Evolutionary conservation across 192 early-diverging fungal genomes (phyloP).

Genomic region (Entomortierella chlamydospora): DNA sequence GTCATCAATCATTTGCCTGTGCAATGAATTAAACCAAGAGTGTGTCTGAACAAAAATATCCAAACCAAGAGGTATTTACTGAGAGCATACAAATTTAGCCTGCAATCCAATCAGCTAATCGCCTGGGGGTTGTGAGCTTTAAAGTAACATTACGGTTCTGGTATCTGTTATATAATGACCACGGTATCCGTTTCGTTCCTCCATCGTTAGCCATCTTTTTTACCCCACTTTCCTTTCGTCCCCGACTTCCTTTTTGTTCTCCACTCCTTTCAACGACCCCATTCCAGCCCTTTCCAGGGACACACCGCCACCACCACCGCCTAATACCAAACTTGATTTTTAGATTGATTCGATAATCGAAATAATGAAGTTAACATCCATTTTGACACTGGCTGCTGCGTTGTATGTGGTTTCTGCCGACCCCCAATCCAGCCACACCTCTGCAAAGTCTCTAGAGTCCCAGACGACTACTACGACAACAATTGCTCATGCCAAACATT

Average conservation of each 20-base stretch:
- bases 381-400: slow-evolving; percentile 62
- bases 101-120: too few relatives aligned
- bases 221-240: neutral
- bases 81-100: too few relatives aligned
- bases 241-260: neutral
- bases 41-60: too few relatives aligned
- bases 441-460: too few relatives aligned
- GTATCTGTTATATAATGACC: too few relatives aligned
- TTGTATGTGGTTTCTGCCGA: slow-evolving; percentile 62
- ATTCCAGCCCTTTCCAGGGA: slow-evolving; percentile 46
- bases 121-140: too few relatives aligned
- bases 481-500: too few relatives aligned
- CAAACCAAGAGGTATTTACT: too few relatives aligned
- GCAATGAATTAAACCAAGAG: too few relatives aligned
- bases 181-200: neutral
- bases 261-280: slow-evolving; percentile 2
- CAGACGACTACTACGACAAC: too few relatives aligned
- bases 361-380: slow-evolving; percentile 63
- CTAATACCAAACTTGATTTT: neutral
- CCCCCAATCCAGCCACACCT: slow-evolving; percentile 42
- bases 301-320: neutral
- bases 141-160: too few relatives aligned
- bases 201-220: neutral
- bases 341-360: slow-evolving; percentile 12
- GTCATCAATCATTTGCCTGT: too few relatives aligned